phyloP scores from a whole-genome alignment of 176 grass and related monocot species.

The Paspalum notatum region DNA sequence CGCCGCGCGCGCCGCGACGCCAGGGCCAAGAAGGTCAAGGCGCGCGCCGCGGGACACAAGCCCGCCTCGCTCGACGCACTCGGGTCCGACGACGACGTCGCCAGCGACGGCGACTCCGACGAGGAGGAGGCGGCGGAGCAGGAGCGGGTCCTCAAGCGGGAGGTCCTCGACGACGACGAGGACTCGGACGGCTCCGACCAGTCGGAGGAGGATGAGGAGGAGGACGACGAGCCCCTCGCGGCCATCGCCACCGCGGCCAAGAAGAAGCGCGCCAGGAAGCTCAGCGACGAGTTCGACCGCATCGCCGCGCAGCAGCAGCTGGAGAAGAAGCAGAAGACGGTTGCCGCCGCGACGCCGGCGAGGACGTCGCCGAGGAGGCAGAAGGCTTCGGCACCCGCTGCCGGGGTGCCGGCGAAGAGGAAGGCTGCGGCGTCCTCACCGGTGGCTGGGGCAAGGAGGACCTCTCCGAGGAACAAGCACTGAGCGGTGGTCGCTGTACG shows the following conservation, averaged over 20 bases:
- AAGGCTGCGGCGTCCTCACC: slow-evolving; percentile 2
- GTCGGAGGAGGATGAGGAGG: slow-evolving; percentile 34
- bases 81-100: slow-evolving; percentile 36
- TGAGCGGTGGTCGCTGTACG: neutral
- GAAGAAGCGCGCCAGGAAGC: slow-evolving; percentile 64
- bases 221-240: slow-evolving; percentile 30
- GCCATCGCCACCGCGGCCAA: slow-evolving; percentile 49
- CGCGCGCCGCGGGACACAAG: slow-evolving; percentile 32
- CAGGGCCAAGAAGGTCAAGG: slow-evolving; percentile 17
- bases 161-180: slow-evolving; percentile 24
- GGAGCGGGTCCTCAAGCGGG: slow-evolving; percentile 17
- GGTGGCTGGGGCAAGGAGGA: slow-evolving; percentile 6
- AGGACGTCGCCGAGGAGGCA: slow-evolving; percentile 48
- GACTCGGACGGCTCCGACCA: slow-evolving; percentile 11
- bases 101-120: slow-evolving; percentile 19
- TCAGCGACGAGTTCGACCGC: slow-evolving; percentile 69
- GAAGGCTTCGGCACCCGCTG: slow-evolving; percentile 12
- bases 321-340: slow-evolving; percentile 41
- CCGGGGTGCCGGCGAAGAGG: no score
- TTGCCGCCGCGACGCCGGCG: neutral
- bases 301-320: slow-evolving; percentile 46
- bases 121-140: slow-evolving; percentile 41
- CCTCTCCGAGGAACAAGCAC: slow-evolving; percentile 47
- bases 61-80: slow-evolving; percentile 44
- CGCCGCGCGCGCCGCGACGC: slow-evolving; percentile 34